Evolutionary conservation across 768 basidiomycete species (phyloP).

Genomic region (Suillus subluteus): DNA sequence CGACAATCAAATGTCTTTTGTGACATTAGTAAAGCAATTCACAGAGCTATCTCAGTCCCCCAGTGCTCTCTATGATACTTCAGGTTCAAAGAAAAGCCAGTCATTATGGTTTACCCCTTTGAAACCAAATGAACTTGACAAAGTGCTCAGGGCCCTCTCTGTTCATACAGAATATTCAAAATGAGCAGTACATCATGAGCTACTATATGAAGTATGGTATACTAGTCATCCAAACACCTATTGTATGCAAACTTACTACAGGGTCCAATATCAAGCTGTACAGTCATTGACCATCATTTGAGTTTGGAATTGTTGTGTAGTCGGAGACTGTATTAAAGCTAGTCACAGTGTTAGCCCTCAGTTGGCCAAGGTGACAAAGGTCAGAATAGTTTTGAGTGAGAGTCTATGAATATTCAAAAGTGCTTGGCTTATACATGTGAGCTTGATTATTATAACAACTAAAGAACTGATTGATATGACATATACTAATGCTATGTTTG

Average conservation of each 20-base stretch:
- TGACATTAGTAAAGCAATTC: slow-evolving; percentile 77
- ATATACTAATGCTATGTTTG: too few species aligned
- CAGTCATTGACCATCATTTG: too few species aligned
- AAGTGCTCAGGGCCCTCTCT: slow-evolving; percentile 27
- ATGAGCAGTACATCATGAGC: slow-evolving; percentile 35
- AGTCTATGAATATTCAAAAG: too few species aligned
- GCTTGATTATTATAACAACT: too few species aligned
- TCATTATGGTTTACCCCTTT: slow-evolving; percentile 64
- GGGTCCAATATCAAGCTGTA: not conserved
- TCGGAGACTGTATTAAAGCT: too few species aligned
- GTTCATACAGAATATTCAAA: slow-evolving; percentile 17
- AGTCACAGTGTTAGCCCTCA: too few species aligned
- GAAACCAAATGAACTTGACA: slow-evolving; percentile 49
- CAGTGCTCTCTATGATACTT: slow-evolving; percentile 75
- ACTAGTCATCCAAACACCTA: slow-evolving; percentile 31
- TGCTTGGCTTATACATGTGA: too few species aligned
- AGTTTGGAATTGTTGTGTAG: too few species aligned
- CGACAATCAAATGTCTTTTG: slow-evolving; percentile 74
- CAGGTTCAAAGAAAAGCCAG: slow-evolving; percentile 55
- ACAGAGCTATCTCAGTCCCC: slow-evolving; percentile 77
- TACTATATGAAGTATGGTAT: slow-evolving; percentile 51
- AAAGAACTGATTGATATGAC: too few species aligned
- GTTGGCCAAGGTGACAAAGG: too few species aligned
- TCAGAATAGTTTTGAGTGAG: too few species aligned
- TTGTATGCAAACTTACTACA: not conserved